Base-by-base conservation (phyloP, 768 basidiomycete genomes). In the Macrolepiota dolichaula region DNA sequence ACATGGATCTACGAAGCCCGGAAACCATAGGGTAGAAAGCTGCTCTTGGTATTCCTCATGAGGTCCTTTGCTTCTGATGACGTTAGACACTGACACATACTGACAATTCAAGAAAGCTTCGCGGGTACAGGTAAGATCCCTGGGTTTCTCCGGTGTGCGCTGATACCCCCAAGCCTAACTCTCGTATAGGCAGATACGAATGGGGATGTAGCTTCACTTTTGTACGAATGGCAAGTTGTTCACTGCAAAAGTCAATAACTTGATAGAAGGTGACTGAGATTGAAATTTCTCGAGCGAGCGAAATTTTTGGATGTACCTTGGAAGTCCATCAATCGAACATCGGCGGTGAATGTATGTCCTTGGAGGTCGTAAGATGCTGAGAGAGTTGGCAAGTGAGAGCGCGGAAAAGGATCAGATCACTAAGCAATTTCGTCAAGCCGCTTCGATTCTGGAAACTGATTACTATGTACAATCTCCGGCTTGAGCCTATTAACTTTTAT, bases 21-120 rank as follows among this genome's bases (percentile, higher is more conserved):
- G 22, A 27, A 53, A 61, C 37, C 59, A 49, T 32, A 24, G 46
- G 38, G 25, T 11, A 25, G n/a, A n/a, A 57, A 17, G 36, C 36
- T 55, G 51, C 55, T 61, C 38, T 61, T 61, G 29, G 35, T 17
- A 15, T 11, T 9, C 19, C 36, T 46, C 29, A 17, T 37, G 52
- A 37, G 53, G 15, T 32, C 29, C 37, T 32, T 57, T 22, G 35
- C 32, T 37, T 44, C 36, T 13, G 12, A 55, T 61, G 59, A 49
- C 52, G 44, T 38, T 54, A 54, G 46, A 10, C 32, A 17, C 42
- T 55, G 52, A 55, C 55, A 44, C 32, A 38, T 54, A 55, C 59
- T 55, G 51, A 46, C 35, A 52, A 44, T 51, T 36, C 44, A 49
- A 61, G 53, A 50, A 60, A 60, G 51, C 38, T 44, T 60, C 51